phyloP scores from a whole-genome alignment of 2,329 filamentous ascomycete species.

The Trichophyton schoenleinii region DNA sequence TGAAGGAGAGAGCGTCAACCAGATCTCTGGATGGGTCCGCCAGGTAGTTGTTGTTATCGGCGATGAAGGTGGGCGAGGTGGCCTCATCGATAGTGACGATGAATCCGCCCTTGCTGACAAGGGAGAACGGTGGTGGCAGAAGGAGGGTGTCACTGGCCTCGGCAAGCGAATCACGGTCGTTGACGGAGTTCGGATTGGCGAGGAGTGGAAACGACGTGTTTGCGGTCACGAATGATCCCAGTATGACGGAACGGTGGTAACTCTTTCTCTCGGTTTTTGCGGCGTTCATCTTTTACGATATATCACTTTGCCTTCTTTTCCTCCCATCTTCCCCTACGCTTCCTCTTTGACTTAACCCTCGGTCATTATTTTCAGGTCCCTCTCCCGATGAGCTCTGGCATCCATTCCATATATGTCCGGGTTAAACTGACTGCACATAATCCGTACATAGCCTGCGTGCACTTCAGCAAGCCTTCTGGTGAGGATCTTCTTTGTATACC shows the following conservation, averaged over 20 bases:
- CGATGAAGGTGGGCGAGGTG: slow-evolving; percentile 50
- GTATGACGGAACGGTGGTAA: background rate
- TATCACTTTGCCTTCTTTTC: background rate
- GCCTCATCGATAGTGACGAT: slow-evolving; percentile 67
- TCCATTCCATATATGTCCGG: background rate
- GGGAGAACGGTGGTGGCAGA: slow-evolving; percentile 45
- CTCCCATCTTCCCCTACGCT: background rate
- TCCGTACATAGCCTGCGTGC: background rate
- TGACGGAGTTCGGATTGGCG: slow-evolving; percentile 65
- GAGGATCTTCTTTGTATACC: background rate
- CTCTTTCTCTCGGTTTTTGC: background rate
- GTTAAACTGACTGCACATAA: background rate
- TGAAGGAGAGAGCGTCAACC: slow-evolving; percentile 60
- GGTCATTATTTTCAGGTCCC: background rate
- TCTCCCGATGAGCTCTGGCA: background rate
- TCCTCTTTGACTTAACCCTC: background rate
- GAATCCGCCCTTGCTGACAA: slow-evolving; percentile 30
- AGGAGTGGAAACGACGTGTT: slow-evolving; percentile 76
- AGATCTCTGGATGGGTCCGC: slow-evolving; percentile 50
- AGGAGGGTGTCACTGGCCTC: slow-evolving; percentile 66
- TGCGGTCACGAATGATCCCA: slow-evolving; percentile 45
- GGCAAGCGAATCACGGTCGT: slow-evolving; percentile 82
- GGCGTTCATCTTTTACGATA: slow-evolving; percentile 4
- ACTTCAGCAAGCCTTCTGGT: background rate
- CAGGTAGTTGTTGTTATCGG: slow-evolving; percentile 50